Evolutionary conservation across 139 green algal genomes (phyloP).

Genomic region (Klebsormidium nitens): DNA sequence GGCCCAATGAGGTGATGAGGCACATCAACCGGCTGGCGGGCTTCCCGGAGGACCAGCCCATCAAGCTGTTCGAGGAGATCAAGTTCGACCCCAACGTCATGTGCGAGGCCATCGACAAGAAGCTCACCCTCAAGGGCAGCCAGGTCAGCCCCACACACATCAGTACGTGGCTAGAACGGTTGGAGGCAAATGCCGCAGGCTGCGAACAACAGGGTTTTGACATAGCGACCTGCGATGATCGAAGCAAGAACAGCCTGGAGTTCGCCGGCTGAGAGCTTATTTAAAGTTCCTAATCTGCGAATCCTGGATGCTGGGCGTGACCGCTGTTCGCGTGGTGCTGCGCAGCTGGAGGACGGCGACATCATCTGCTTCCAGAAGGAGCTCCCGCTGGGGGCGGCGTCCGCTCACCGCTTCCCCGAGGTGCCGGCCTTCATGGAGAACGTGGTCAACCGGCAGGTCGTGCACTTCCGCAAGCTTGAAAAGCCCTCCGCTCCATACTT

Average conservation of each 20-base stretch:
- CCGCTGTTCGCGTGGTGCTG: too few species aligned
- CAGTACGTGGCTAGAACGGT: too few species aligned
- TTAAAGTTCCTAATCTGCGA: too few species aligned
- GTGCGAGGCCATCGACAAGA: slow-evolving; percentile 50
- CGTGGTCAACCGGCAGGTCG: slow-evolving; percentile 53
- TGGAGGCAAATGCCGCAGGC: too few species aligned
- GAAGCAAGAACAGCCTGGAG: too few species aligned
- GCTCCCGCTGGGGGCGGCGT: slow-evolving; percentile 10
- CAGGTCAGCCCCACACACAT: too few species aligned
- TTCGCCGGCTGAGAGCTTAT: too few species aligned
- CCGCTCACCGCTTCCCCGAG: slow-evolving; percentile 38
- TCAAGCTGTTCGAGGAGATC: slow-evolving; percentile 76
- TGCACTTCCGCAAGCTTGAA: slow-evolving; percentile 62
- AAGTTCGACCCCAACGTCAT: slow-evolving; percentile 82
- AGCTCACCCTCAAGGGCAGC: slow-evolving; percentile 40
- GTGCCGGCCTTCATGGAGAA: slow-evolving; percentile 67
- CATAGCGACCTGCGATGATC: too few species aligned
- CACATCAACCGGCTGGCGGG: slow-evolving; percentile 48
- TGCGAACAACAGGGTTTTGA: too few species aligned
- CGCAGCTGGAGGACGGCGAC: slow-evolving; percentile 78
- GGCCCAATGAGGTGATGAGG: slow-evolving; percentile 23
- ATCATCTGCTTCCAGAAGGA: slow-evolving; percentile 74
- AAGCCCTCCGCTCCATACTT: slow-evolving; percentile 57
- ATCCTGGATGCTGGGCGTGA: too few species aligned
- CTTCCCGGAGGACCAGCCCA: slow-evolving; percentile 31